These are phyloP conservation scores for Ogataea kodamae DNA, from an alignment of 805 yeast species.

Conservation along the genomic window DNA sequence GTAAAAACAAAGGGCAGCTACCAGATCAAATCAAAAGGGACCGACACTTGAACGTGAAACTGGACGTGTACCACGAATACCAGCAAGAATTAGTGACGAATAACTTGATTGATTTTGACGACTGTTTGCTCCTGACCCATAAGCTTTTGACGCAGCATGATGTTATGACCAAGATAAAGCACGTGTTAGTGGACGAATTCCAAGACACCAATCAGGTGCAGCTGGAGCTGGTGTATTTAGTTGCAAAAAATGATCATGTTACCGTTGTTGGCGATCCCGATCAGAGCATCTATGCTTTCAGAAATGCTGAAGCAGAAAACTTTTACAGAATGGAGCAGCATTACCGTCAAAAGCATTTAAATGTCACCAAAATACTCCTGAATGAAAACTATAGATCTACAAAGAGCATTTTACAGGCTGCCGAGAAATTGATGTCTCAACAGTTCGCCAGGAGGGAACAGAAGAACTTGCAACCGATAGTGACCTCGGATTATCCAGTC, in stretches of 20 bases:
- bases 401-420: conserved; percentile 54
- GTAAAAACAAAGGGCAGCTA: conserved; percentile 51
- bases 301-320: conserved; percentile 72
- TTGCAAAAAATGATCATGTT: conserved; percentile 52
- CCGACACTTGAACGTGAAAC: conserved; percentile 29
- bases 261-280: conserved; percentile 97
- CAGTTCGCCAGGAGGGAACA: conserved; percentile 44
- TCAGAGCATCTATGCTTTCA: conserved; percentile 86
- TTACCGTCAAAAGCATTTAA: conserved; percentile 22
- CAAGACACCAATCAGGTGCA: conserved; percentile 88
- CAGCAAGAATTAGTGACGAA: conserved; percentile 43
- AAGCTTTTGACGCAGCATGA: conserved; percentile 42
- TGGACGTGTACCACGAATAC: conserved; percentile 48
- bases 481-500: conserved; percentile 42
- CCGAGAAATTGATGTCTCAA: conserved; percentile 63
- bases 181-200: conserved; percentile 88
- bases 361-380: conserved; percentile 39
- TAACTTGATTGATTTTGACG: conserved; percentile 75
- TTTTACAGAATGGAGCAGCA: conserved; percentile 52
- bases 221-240: conserved; percentile 56
- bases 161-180: conserved; percentile 48
- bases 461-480: conserved; percentile 47
- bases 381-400: conserved; percentile 82
- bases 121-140: conserved; percentile 58
- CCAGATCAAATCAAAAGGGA: conserved; percentile 37